A percentile compares a stretch with the other conserved stretches of the same genome.
These are phyloP conservation scores for Citrus maxima DNA, from an alignment of 345 rosid genomes.

Conservation along the genomic window DNA sequence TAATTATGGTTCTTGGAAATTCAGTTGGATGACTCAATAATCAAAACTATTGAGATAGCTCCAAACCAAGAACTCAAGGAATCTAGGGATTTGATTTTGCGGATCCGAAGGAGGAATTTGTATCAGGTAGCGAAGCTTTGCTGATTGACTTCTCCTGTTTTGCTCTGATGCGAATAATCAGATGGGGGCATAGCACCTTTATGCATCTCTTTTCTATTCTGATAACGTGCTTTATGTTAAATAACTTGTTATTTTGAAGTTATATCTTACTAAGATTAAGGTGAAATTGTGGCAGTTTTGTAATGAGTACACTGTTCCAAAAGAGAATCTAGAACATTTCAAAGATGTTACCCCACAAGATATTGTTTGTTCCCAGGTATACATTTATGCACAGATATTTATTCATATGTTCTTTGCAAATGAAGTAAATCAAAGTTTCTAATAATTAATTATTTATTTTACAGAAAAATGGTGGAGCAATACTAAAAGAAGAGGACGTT, in stretches of 20 bases:
- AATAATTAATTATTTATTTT: constrained; percentile 1
- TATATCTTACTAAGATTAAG: background rate
- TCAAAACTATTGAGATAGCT: constrained; percentile 81
- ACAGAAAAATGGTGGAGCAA: constrained; percentile 65
- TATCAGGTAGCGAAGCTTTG: constrained; percentile 56
- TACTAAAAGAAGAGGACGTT: constrained; percentile 70
- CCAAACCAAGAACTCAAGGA: constrained; percentile 68
- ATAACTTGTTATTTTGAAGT: background rate
- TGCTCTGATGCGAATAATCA: background rate
- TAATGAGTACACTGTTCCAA: constrained; percentile 93
- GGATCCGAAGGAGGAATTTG: constrained; percentile 81
- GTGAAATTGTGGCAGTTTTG: constrained; percentile 63
- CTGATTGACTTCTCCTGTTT: constrained; percentile 2
- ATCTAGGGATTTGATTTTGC: constrained; percentile 71
- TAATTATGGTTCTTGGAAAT: constrained; percentile 18
- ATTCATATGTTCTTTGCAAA: background rate
- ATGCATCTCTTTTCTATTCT: background rate
- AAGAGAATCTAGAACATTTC: constrained; percentile 73
- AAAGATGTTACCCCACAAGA: constrained; percentile 79
- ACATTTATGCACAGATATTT: background rate
- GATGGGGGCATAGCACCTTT: background rate
- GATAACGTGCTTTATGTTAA: background rate
- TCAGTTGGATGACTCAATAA: constrained; percentile 87
- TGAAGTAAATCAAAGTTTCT: background rate
- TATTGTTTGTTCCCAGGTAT: constrained; percentile 90